Evolutionary conservation across 202 grass and related monocot species (phyloP).

Genomic region (Cymbopogon flexuosus): DNA sequence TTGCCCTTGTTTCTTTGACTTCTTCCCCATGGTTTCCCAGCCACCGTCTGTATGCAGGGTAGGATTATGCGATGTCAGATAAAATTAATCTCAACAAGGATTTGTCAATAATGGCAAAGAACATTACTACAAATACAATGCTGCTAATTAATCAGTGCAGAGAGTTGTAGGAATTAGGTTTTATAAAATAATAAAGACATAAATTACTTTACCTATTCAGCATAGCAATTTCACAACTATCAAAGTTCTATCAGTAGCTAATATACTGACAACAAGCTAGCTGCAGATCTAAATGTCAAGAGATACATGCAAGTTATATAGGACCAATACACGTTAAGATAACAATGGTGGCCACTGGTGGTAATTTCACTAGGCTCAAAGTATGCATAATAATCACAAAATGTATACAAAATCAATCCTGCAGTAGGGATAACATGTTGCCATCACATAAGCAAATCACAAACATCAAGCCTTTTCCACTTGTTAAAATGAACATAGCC

Average conservation of each 20-base stretch:
- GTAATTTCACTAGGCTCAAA: background rate
- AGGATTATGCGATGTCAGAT: conserved; percentile 8
- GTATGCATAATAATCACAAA: conserved; percentile 8
- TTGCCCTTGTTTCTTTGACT: conserved; percentile 51
- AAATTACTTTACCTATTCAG: background rate
- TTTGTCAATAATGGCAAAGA: background rate
- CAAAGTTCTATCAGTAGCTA: background rate
- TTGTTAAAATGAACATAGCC: background rate
- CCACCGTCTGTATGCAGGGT: conserved; percentile 37
- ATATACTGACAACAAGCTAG: background rate
- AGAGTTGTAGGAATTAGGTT: background rate
- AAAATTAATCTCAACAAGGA: background rate
- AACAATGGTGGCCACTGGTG: background rate
- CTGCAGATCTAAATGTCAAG: background rate
- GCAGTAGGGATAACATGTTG: background rate
- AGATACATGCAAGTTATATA: background rate
- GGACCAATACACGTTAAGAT: background rate
- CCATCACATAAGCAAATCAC: background rate
- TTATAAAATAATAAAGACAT: background rate
- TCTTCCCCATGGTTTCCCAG: conserved; percentile 67
- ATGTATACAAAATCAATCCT: background rate
- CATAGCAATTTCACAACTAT: background rate
- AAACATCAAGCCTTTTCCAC: background rate
- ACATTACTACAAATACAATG: background rate
- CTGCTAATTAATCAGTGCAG: background rate